Evolutionary conservation across 139 green algal genomes (phyloP), one percentile per base, ranked within the genome.

Genomic region (Edaphochlamys debaryana): DNA sequence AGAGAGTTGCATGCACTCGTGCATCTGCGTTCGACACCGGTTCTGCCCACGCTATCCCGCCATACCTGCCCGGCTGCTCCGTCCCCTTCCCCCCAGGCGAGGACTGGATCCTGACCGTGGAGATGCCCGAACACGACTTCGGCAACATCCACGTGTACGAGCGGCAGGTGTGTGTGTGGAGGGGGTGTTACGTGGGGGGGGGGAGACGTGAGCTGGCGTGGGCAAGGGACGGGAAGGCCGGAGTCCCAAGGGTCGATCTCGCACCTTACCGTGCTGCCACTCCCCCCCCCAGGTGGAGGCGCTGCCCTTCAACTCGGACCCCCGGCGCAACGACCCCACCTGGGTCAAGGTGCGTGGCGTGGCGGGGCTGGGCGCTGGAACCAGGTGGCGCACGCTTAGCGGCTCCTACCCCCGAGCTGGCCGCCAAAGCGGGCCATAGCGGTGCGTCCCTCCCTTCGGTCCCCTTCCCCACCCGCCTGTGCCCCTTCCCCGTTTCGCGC

Each of bases 111-210:
- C 34, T 29, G 36, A 76, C 66, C 4, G 64, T 68, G 32, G 42
- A 48, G 29, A 84, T 84, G 78, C 62, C 56, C 48, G 27, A 84
- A 3, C 78, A 84, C 50, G 78, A 84, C 66, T 84, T 84, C 48
- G 78, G 48, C 4, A 67, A 37, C 78, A 76, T 84, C 1, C 78
- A 84, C 27, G 78, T 84, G 50, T 84, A 84, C 50, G 78, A 84
- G 29, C 78, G 78, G 6, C 78, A 84, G 78, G 78, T 84, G 38
- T 48, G 36, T 2, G 32, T 77, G 45, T 66, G 32, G 7, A 4
- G n/a, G 13, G 4, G 22, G 5, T 4, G 64, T 42, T 70, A 1
- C 2, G 5, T 27, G 64, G 34, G 27, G 4, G 36, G 4, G 63
- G 32, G 34, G 6, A 20, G 15, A 41, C 32, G n/a, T 4, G 22